Evolutionary conservation across 352 stramenopile genomes (phyloP).

Genomic region (Globisporangium echinulatum): DNA sequence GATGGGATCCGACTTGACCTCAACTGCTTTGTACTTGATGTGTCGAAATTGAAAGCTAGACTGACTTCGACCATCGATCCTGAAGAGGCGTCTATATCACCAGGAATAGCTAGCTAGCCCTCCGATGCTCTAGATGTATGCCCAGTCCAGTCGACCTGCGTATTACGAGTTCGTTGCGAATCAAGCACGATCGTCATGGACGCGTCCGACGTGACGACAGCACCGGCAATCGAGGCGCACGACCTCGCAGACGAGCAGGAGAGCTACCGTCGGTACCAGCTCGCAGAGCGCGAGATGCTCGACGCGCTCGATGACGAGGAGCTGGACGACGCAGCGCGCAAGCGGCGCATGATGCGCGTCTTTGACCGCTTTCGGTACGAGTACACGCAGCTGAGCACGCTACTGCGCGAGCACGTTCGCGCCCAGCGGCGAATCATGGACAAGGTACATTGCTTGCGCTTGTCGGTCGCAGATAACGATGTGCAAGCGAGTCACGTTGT

Average conservation of each 20-base stretch:
- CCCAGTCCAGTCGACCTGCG: no score
- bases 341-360: conserved; percentile 50
- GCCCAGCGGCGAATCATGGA: conserved; percentile 51
- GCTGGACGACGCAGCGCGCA: conserved; percentile 42
- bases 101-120: no score
- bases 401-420: conserved; percentile 44
- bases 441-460: conserved; percentile 22
- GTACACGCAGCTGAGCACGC: conserved; percentile 49
- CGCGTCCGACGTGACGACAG: not conserved
- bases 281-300: conserved; percentile 42
- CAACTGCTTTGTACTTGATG: no score
- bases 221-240: no score
- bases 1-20: no score
- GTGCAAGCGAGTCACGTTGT: no score
- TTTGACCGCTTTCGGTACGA: conserved; percentile 64
- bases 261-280: conserved; percentile 27
- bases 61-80: no score
- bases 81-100: no score
- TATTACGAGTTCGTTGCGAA: no score
- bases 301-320: conserved; percentile 39
- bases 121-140: no score
- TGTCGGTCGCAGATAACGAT: not conserved
- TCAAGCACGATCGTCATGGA: not conserved
- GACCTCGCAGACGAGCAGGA: conserved; percentile 23
- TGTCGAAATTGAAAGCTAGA: no score